phyloP scores from a whole-genome alignment of 2,329 filamentous ascomycete species.

The Sporothrix dimorphospora region DNA sequence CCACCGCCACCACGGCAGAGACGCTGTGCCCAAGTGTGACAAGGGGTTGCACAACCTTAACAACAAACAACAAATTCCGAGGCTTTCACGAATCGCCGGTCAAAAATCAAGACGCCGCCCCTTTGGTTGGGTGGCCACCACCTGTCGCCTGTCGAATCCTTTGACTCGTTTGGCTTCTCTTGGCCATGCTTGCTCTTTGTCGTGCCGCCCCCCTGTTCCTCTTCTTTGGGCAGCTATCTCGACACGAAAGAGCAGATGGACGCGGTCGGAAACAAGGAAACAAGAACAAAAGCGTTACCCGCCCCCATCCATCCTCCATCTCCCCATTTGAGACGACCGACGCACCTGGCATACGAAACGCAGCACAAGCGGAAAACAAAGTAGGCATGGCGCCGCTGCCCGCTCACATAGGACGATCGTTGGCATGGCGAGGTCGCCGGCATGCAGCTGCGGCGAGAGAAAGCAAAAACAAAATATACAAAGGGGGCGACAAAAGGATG shows the following conservation, averaged over 20 bases:
- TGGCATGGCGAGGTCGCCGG: not conserved
- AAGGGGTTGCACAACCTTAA: constrained; percentile 11
- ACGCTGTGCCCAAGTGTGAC: constrained; percentile 8
- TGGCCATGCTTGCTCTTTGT: not conserved
- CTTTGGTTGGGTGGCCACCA: not conserved
- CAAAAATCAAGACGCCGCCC: not conserved
- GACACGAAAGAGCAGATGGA: not conserved
- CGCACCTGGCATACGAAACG: not conserved
- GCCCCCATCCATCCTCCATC: not conserved
- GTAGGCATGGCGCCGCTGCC: not conserved
- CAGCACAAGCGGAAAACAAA: not conserved
- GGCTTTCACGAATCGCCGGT: too few species aligned
- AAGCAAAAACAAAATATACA: not conserved
- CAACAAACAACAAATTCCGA: not conserved
- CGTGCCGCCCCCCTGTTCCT: not conserved
- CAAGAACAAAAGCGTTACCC: not conserved
- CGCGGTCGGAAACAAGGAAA: not conserved
- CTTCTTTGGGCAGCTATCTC: not conserved
- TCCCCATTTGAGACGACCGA: not conserved
- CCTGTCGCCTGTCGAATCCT: not conserved
- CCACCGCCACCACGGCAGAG: not conserved
- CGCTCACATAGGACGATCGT: not conserved
- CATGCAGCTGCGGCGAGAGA: not conserved
- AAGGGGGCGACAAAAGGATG: not conserved
- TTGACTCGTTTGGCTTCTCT: not conserved